Conservation (phyloP, 2,329 filamentous ascomycete genomes). For the Microcyclosporella mali region DNA sequence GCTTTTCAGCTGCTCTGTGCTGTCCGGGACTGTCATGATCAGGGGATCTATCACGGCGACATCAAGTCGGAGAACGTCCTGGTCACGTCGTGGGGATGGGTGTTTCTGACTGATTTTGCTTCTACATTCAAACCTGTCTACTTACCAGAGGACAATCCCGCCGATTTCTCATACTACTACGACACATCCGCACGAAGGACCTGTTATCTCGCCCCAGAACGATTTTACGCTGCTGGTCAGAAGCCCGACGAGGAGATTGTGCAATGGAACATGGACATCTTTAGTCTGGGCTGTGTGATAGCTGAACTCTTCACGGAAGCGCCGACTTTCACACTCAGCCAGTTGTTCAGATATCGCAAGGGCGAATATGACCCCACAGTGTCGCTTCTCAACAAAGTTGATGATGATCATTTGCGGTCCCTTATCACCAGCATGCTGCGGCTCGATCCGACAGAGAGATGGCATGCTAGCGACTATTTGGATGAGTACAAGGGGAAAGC, state of each 20-base stretch:
- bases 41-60: constrained; percentile 90
- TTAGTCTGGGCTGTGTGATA: constrained; percentile 93
- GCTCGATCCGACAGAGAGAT: constrained; percentile 82
- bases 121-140: constrained; percentile 91
- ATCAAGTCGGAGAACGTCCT: constrained; percentile 98
- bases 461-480: constrained; percentile 88
- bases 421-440: constrained; percentile 96
- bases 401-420: constrained; percentile 78
- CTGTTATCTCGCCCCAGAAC: constrained; percentile 90
- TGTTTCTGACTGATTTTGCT: constrained; percentile 96
- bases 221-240: constrained; percentile 66
- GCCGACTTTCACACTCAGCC: constrained; percentile 94
- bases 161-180: constrained; percentile 96
- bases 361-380: constrained; percentile 86
- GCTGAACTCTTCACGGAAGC: constrained; percentile 92
- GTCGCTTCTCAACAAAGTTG: constrained; percentile 75
- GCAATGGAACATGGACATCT: constrained; percentile 94
- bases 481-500: constrained; percentile 87
- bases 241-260: constrained; percentile 46
- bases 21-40: constrained; percentile 81
- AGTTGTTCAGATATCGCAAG: constrained; percentile 88
- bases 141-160: constrained; percentile 91
- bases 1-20: constrained; percentile 92
- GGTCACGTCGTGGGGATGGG: constrained; percentile 98
- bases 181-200: constrained; percentile 86